Evolutionary conservation across 768 basidiomycete species (phyloP).

Genomic region (Termitomyces sp.): DNA sequence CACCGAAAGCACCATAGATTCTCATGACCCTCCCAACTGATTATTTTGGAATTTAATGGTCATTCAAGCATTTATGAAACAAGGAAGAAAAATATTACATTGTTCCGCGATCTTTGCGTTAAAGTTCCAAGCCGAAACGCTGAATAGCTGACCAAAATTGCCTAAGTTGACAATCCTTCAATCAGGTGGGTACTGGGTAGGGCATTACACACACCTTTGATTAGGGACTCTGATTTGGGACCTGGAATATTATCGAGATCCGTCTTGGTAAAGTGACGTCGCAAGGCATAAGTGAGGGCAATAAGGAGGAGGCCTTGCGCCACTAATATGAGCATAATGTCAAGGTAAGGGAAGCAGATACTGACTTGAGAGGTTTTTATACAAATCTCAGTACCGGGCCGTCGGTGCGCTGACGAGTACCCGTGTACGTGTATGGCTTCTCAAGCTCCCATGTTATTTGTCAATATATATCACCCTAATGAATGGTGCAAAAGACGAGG

Average conservation of each 20-base stretch:
- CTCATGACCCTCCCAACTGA: conserved; percentile 29
- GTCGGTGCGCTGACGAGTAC: not conserved
- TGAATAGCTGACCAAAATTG: conserved; percentile 1
- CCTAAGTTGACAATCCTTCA: not conserved
- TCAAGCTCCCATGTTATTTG: too few species aligned
- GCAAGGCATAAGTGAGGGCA: not conserved
- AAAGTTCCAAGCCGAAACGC: conserved; percentile 26
- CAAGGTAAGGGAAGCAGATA: not conserved
- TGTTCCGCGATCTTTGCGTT: conserved; percentile 28
- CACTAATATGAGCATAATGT: not conserved
- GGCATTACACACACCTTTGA: not conserved
- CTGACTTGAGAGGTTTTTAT: not conserved
- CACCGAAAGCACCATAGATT: conserved; percentile 32
- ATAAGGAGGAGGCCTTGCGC: not conserved
- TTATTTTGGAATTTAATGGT: not conserved
- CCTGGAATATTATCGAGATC: not conserved
- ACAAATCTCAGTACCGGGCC: not conserved
- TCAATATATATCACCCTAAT: too few species aligned
- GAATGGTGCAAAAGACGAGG: too few species aligned
- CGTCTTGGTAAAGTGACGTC: not conserved
- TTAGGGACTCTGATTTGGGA: not conserved
- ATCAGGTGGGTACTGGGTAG: not conserved
- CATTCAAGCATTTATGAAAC: not conserved
- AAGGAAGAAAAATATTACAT: conserved; percentile 21
- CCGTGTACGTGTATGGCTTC: not conserved